phyloP scores from a whole-genome alignment of 352 stramenopile species.

The Phytophthora brassicae region DNA sequence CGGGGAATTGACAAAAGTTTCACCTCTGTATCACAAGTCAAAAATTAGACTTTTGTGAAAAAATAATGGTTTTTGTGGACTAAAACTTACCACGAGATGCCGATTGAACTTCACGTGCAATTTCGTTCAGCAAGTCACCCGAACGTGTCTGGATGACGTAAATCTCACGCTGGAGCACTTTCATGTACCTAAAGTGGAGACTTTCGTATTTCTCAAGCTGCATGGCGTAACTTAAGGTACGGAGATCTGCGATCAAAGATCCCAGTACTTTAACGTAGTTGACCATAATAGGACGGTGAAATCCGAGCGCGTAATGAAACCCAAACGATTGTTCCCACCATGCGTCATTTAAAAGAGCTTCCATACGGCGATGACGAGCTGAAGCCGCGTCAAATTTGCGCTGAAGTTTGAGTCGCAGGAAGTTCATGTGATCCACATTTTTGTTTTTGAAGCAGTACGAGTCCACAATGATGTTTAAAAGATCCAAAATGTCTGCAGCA shows the following conservation, averaged over 20 bases:
- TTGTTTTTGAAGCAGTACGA: conserved; percentile 90
- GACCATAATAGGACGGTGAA: conserved; percentile 69
- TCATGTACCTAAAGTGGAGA: conserved; percentile 75
- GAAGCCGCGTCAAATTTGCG: conserved; percentile 66
- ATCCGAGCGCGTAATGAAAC: conserved; percentile 59
- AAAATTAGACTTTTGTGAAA: conserved; percentile 1
- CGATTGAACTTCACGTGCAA: conserved; percentile 57
- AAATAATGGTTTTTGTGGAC: no score
- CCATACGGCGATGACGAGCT: conserved; percentile 59
- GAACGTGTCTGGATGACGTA: conserved; percentile 75
- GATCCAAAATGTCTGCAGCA: conserved; percentile 61
- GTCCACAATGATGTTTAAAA: conserved; percentile 82
- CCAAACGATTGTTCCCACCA: conserved; percentile 83
- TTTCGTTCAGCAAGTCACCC: conserved; percentile 65
- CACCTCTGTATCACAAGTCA: conserved; percentile 33
- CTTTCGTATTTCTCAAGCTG: conserved; percentile 75
- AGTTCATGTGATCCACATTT: conserved; percentile 80
- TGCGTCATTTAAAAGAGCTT: conserved; percentile 58
- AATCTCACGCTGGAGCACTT: conserved; percentile 73
- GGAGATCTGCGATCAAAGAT: conserved; percentile 65
- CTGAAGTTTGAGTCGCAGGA: conserved; percentile 67
- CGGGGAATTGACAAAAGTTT: conserved; percentile 44
- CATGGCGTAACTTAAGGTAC: conserved; percentile 74
- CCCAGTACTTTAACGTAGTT: conserved; percentile 70
- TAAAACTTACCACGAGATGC: conserved; percentile 39